phyloP scores from a whole-genome alignment of 2,329 filamentous ascomycete species.

The Aurifilum marmelostoma region DNA sequence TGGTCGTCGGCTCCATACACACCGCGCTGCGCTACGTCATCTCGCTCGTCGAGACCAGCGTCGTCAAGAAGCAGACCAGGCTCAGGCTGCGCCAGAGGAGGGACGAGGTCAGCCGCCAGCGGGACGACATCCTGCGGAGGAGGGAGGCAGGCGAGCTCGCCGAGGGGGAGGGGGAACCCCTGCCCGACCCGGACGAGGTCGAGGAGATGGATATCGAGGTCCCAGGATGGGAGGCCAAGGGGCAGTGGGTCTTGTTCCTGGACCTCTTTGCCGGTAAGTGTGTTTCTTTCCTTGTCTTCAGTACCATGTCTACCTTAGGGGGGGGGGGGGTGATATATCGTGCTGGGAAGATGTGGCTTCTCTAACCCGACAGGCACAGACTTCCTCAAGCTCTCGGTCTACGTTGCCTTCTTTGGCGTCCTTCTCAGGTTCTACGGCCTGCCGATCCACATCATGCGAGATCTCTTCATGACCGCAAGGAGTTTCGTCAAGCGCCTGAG shows the following conservation, averaged over 20 bases:
- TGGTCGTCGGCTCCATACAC: slow-evolving; percentile 78
- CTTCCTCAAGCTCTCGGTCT: slow-evolving; percentile 87
- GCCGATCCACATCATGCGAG: slow-evolving; percentile 94
- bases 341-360: not conserved
- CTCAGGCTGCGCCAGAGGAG: slow-evolving; percentile 70
- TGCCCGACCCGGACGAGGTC: slow-evolving; percentile 68
- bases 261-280: slow-evolving; percentile 77
- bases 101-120: slow-evolving; percentile 65
- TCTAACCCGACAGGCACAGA: slow-evolving; percentile 53
- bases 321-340: too few species aligned
- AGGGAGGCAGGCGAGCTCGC: slow-evolving; percentile 51
- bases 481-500: slow-evolving; percentile 90
- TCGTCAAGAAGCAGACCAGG: slow-evolving; percentile 74
- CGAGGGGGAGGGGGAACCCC: slow-evolving; percentile 51
- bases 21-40: slow-evolving; percentile 79
- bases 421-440: slow-evolving; percentile 92
- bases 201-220: slow-evolving; percentile 96
- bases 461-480: slow-evolving; percentile 90
- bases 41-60: slow-evolving; percentile 74
- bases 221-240: slow-evolving; percentile 94
- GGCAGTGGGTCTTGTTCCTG: slow-evolving; percentile 86
- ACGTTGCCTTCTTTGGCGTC: slow-evolving; percentile 89
- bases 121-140: slow-evolving; percentile 54
- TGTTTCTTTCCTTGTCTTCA: not conserved
- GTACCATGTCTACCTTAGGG: too few species aligned